Conservation (phyloP, 768 basidiomycete species). For the Rhizopogon rudus region DNA sequence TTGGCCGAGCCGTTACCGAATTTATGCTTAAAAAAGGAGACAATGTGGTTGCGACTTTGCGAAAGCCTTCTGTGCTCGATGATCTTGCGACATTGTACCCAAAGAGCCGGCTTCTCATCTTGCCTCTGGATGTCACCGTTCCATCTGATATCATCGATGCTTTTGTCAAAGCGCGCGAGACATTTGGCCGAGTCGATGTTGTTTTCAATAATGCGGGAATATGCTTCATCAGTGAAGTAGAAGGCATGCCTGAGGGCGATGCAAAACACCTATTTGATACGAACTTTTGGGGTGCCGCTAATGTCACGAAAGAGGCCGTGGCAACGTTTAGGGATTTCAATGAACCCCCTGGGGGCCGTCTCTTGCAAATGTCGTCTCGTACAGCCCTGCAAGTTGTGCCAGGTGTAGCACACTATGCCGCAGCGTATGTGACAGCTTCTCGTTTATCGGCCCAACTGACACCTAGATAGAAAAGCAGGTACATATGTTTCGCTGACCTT, state of each 20-base stretch:
- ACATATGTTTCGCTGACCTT: neutral
- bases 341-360: constrained; percentile 31
- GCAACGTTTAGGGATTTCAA: constrained; percentile 34
- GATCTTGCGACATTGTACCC: constrained; percentile 24
- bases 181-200: constrained; percentile 39
- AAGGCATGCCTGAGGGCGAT: constrained; percentile 28
- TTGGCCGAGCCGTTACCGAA: constrained; percentile 33
- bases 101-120: constrained; percentile 27
- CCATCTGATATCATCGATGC: constrained; percentile 26
- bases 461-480: constrained; percentile 21
- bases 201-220: constrained; percentile 41
- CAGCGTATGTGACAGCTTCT: constrained; percentile 15
- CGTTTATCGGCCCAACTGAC: neutral
- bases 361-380: constrained; percentile 34
- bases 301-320: constrained; percentile 29
- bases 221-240: constrained; percentile 29
- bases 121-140: constrained; percentile 35
- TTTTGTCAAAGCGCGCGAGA: constrained; percentile 28
- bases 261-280: constrained; percentile 34
- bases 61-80: constrained; percentile 30
- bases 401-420: constrained; percentile 17
- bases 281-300: constrained; percentile 34
- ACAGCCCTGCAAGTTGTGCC: constrained; percentile 16
- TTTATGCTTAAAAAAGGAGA: constrained; percentile 33
- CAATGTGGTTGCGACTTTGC: constrained; percentile 37